phyloP scores from a whole-genome alignment of 495 filamentous ascomycete genomes.

The Neurospora tetraspora region DNA sequence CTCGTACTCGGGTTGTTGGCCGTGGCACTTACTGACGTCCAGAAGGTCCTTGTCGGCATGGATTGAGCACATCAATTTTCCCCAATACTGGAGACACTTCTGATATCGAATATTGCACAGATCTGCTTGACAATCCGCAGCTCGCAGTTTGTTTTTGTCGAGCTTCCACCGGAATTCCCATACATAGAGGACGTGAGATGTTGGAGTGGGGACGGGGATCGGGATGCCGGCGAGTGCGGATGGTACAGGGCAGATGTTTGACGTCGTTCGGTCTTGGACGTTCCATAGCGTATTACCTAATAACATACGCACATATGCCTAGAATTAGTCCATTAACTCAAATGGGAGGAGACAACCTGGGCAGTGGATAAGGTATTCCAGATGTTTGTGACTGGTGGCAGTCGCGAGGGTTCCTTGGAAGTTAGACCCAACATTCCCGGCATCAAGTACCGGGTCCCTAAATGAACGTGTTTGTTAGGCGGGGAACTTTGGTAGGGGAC shows the following conservation, averaged over 20 bases:
- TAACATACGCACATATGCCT: not conserved
- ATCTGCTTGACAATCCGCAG: not conserved
- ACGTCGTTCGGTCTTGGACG: not conserved
- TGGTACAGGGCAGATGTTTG: not conserved
- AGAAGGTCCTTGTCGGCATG: not conserved
- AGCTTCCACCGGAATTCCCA: not conserved
- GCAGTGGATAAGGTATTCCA: not conserved
- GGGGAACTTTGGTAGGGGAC: not conserved
- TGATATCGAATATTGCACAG: not conserved
- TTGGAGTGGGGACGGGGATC: not conserved
- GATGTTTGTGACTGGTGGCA: not conserved
- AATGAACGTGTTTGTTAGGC: not conserved
- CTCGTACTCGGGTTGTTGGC: not conserved
- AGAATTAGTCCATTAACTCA: not conserved
- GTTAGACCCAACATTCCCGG: not conserved
- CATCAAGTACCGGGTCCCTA: not conserved
- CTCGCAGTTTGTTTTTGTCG: not conserved
- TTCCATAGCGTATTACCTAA: not conserved
- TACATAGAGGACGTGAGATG: not conserved
- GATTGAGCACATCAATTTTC: not conserved
- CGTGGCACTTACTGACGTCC: not conserved
- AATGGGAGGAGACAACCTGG: not conserved
- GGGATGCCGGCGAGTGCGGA: not conserved
- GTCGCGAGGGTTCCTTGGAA: not conserved
- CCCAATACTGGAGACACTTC: not conserved